These are phyloP conservation scores for Backusella tarrabulga DNA, from an alignment of 192 early-diverging fungal genomes.

Conservation along the genomic window DNA sequence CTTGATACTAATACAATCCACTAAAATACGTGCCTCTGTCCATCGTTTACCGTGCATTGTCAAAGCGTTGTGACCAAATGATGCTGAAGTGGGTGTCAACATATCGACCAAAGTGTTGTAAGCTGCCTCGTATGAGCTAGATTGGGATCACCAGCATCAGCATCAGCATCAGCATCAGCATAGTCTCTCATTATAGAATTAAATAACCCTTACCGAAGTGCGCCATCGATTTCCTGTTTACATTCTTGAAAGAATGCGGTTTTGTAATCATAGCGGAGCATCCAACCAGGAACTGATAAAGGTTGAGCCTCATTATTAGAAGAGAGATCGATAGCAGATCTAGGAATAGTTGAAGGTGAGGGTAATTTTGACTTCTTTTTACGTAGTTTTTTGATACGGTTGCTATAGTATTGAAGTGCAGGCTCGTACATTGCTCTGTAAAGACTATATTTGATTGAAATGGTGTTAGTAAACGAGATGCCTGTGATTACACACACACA, in stretches of 20 bases:
- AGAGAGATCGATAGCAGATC: conserved; percentile 22
- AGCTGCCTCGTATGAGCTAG: conserved; percentile 67
- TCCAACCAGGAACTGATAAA: conserved; percentile 66
- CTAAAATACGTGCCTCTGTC: conserved; percentile 69
- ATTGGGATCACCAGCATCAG: background rate
- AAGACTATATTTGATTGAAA: conserved; percentile 40
- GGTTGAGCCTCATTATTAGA: conserved; percentile 33
- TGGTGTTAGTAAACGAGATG: background rate
- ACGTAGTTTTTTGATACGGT: conserved; percentile 69
- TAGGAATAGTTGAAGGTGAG: conserved; percentile 34
- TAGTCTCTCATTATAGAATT: background rate
- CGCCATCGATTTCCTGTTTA: conserved; percentile 59
- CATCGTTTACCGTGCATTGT: conserved; percentile 59
- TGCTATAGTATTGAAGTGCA: conserved; percentile 72
- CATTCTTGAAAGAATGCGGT: conserved; percentile 61
- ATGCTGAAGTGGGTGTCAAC: conserved; percentile 49
- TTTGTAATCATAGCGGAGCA: conserved; percentile 81
- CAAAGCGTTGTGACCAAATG: conserved; percentile 43
- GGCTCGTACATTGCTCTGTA: conserved; percentile 67
- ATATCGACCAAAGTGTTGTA: conserved; percentile 68
- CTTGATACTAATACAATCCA: conserved; percentile 77
- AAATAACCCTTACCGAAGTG: conserved; percentile 39
- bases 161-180: background rate
- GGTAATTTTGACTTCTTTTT: conserved; percentile 68
- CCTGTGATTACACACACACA: background rate